Conservation (phyloP, 805 yeast species). For the Yamadazyma takamatsuzukensis region DNA sequence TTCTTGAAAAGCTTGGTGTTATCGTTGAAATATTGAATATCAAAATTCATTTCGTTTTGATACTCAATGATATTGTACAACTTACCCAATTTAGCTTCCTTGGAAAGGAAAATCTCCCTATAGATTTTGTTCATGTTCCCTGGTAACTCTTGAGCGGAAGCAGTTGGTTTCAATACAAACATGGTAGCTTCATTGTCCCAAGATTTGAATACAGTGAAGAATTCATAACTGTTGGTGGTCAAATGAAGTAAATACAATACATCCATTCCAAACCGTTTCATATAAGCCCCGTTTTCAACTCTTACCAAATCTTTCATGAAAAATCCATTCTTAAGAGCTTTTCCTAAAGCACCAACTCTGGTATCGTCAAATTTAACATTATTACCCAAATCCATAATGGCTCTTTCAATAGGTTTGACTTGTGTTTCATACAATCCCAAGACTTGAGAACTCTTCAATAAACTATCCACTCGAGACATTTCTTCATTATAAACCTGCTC, state of each 20-base stretch:
- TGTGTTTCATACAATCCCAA: slow-evolving; percentile 76
- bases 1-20: slow-evolving; percentile 53
- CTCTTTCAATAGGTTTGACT: slow-evolving; percentile 64
- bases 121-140: slow-evolving; percentile 52
- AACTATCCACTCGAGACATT: slow-evolving; percentile 51
- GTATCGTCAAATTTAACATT: slow-evolving; percentile 66
- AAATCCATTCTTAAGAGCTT: slow-evolving; percentile 84
- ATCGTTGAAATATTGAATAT: slow-evolving; percentile 52
- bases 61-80: slow-evolving; percentile 50
- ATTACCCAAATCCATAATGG: slow-evolving; percentile 74
- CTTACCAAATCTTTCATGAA: slow-evolving; percentile 53
- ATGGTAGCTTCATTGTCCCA: slow-evolving; percentile 52
- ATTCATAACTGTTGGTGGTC: slow-evolving; percentile 70
- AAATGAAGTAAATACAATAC: slow-evolving; percentile 66
- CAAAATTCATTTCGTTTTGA: slow-evolving; percentile 51
- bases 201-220: slow-evolving; percentile 63
- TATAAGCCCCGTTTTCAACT: slow-evolving; percentile 49
- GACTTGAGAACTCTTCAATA: slow-evolving; percentile 59
- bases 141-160: slow-evolving; percentile 63
- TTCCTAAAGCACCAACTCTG: slow-evolving; percentile 78
- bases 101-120: slow-evolving; percentile 46
- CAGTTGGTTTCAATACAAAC: slow-evolving; percentile 65
- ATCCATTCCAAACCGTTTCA: slow-evolving; percentile 53
- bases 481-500: slow-evolving; percentile 61
- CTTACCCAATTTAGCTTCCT: slow-evolving; percentile 42